Evolutionary conservation across 2,329 filamentous ascomycete species (phyloP).

Genomic region (Fusarium albidum): DNA sequence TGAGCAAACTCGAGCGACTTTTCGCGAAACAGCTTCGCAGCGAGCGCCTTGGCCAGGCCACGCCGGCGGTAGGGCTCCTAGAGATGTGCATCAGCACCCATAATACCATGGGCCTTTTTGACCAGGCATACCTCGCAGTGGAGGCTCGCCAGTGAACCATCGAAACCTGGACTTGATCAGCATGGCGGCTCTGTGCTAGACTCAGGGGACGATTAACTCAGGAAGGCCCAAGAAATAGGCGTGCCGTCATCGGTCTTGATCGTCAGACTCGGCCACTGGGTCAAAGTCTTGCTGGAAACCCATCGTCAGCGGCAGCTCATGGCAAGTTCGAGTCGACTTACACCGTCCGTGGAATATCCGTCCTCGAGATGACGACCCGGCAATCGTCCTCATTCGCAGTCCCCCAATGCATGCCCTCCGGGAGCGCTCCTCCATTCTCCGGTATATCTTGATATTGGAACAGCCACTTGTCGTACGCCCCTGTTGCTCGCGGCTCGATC

Average conservation of each 20-base stretch:
- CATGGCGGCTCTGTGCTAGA: background rate
- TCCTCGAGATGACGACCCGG: constrained; percentile 61
- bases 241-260: constrained; percentile 56
- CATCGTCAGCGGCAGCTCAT: background rate
- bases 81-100: background rate
- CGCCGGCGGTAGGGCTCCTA: constrained; percentile 64
- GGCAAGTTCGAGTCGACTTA: constrained; percentile 29
- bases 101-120: background rate
- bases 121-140: constrained; percentile 61
- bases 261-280: constrained; percentile 55
- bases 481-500: constrained; percentile 39
- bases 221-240: constrained; percentile 71
- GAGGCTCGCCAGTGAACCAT: constrained; percentile 68
- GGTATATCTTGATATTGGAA: constrained; percentile 59
- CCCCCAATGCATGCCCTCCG: constrained; percentile 64
- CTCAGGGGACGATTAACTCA: constrained; percentile 45
- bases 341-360: constrained; percentile 64
- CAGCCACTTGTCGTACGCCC: constrained; percentile 64
- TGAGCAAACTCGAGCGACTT: constrained; percentile 53
- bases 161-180: constrained; percentile 52
- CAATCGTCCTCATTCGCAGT: constrained; percentile 61
- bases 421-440: constrained; percentile 42
- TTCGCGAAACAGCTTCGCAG: constrained; percentile 64
- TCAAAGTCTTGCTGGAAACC: constrained; percentile 50
- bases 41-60: constrained; percentile 70